Conservation (phyloP, 495 filamentous ascomycete genomes). For the Podospora sp. region DNA sequence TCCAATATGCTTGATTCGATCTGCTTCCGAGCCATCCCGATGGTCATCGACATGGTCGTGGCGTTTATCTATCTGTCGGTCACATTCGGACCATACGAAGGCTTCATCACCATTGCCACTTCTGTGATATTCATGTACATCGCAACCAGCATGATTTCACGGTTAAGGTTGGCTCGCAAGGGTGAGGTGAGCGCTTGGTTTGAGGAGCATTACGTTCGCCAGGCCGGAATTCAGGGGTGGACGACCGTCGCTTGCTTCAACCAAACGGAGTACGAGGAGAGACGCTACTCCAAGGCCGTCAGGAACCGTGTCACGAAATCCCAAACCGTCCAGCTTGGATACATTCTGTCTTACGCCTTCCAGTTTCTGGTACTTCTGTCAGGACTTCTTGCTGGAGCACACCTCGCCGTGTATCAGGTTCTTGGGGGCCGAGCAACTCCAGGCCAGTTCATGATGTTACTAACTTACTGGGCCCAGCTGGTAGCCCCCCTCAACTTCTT, state of each 20-base stretch:
- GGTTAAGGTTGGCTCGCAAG: conserved; percentile 38
- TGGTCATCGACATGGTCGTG: conserved; percentile 70
- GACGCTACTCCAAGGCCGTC: conserved; percentile 58
- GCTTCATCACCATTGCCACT: conserved; percentile 66
- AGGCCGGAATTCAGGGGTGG: conserved; percentile 70
- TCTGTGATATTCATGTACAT: conserved; percentile 65
- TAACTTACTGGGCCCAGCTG: conserved; percentile 71
- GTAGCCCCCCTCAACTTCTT: conserved; percentile 65
- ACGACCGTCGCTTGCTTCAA: conserved; percentile 74
- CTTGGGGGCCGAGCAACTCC: conserved; percentile 56
- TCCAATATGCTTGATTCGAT: conserved; percentile 66
- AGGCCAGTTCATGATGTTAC: conserved; percentile 70
- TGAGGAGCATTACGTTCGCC: conserved; percentile 61
- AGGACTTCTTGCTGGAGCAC: conserved; percentile 64
- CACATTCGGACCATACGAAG: conserved; percentile 74
- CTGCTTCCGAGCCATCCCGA: conserved; percentile 67
- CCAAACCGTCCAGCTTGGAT: conserved; percentile 45
- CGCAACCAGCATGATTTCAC: conserved; percentile 55
- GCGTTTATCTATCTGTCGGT: conserved; percentile 69
- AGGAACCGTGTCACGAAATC: conserved; percentile 45
- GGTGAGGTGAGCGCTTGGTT: conserved; percentile 47
- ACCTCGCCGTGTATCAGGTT: conserved; percentile 71
- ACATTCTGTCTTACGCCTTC: conserved; percentile 50
- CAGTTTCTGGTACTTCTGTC: conserved; percentile 64
- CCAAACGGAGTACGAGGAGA: conserved; percentile 64